A percentile compares a stretch with the other conserved stretches of the same genome.
These are phyloP conservation scores for Candida fluviatilis DNA, from an alignment of 805 yeast species.

Conservation along the genomic window DNA sequence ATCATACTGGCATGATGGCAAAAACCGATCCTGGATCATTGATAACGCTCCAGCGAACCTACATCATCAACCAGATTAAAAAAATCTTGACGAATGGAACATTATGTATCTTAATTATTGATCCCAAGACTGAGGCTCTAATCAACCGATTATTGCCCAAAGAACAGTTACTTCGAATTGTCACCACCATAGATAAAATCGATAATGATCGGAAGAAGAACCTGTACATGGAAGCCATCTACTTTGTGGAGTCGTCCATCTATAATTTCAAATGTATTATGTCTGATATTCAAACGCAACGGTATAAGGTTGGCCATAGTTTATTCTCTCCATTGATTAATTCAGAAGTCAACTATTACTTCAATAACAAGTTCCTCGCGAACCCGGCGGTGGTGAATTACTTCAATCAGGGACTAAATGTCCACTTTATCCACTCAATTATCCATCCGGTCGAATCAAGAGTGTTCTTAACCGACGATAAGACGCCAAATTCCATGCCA, in stretches of 20 bases:
- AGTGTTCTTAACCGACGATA: constrained; percentile 62
- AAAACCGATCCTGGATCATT: constrained; percentile 23
- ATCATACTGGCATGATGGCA: background rate
- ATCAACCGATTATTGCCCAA: constrained; percentile 46
- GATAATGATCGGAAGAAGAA: constrained; percentile 60
- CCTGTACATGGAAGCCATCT: constrained; percentile 71
- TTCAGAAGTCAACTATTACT: constrained; percentile 26
- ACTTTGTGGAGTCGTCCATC: constrained; percentile 65
- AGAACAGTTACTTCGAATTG: constrained; percentile 48
- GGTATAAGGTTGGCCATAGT: constrained; percentile 72
- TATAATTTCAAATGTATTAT: constrained; percentile 72
- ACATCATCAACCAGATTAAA: constrained; percentile 27
- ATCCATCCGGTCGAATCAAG: constrained; percentile 65
- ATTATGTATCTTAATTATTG: constrained; percentile 47
- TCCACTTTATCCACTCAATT: constrained; percentile 29
- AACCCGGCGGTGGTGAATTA: constrained; percentile 25
- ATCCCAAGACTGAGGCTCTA: constrained; percentile 47
- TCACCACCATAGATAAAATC: constrained; percentile 60
- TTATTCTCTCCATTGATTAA: constrained; percentile 56
- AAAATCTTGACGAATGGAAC: constrained; percentile 22
- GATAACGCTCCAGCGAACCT: constrained; percentile 25
- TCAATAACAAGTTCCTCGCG: constrained; percentile 23
- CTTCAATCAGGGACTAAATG: constrained; percentile 27
- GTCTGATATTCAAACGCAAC: constrained; percentile 67
- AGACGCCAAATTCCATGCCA: constrained; percentile 56